Evolutionary conservation across 2,329 filamentous ascomycete genomes (phyloP), one percentile per base, ranked within the genome.

Genomic region (Rasamsonia emersonii): DNA sequence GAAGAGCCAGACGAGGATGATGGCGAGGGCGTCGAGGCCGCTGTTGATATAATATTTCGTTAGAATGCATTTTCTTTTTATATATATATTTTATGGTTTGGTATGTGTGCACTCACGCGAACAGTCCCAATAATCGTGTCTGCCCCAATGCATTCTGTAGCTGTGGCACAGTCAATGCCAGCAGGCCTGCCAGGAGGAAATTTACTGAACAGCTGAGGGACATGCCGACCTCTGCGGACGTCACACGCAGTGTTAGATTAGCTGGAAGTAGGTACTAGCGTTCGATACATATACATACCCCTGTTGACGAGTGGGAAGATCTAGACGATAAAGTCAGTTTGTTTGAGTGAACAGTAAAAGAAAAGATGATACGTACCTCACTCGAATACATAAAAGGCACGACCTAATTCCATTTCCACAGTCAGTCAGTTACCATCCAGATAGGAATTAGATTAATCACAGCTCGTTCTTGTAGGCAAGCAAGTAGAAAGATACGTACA

Each of bases 31-130:
- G 15, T 41, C 40, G 9, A 42, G 37, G 3, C 32, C 36, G 11
- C 32, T 34, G 24, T 23, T 30, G 13, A 10, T 21, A 9, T 9
- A 17, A 4, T 7, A n/a, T n/a, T n/a, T n/a, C n/a, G n/a, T n/a
- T n/a, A n/a, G n/a, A n/a, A n/a, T n/a, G 6, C 7, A 20, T 27
- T 19, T 18, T 24, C 5, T 11, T 25, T n/a, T 19, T n/a, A 17
- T 18, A 21, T 23, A 24, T 18, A 18, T 17, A 21, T n/a, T 10
- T 9, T 8, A 11, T 9, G 7, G 16, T 13, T 9, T 29, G 7
- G n/a, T n/a, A n/a, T n/a, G n/a, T n/a, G n/a, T n/a, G n/a, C n/a
- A 32, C 37, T 35, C 6, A 40, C 37, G 41, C 36, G 24, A 42
- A 43, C 14, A 37, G 31, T n/a, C 24, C 18, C 4, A 42, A 32